Evolutionary conservation across 768 basidiomycete species (phyloP).

Genomic region (Mycena kentingensis): DNA sequence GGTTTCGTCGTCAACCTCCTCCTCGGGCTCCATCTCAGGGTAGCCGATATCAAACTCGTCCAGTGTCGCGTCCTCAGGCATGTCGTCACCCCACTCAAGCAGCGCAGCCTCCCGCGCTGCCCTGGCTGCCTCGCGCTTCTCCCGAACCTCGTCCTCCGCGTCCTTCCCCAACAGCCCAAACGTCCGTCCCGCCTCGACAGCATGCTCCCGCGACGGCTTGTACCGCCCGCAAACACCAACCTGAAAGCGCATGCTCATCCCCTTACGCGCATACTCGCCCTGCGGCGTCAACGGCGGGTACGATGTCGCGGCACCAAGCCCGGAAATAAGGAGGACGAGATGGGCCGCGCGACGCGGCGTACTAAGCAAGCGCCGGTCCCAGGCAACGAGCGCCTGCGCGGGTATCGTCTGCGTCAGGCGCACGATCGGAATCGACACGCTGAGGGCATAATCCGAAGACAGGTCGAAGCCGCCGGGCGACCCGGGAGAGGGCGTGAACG

Average conservation of each 20-base stretch:
- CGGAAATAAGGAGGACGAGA: conserved; percentile 66
- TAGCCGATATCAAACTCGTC: conserved; percentile 26
- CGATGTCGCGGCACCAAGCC: conserved; percentile 41
- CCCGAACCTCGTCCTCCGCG: conserved; percentile 41
- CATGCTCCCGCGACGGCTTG: conserved; percentile 58
- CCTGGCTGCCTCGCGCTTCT: conserved; percentile 30
- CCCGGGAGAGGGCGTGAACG: conserved; percentile 1
- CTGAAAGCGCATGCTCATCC: conserved; percentile 52
- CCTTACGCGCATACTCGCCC: conserved; percentile 40
- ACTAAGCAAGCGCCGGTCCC: conserved; percentile 65
- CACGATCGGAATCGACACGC: conserved; percentile 59
- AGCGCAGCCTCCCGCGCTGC: conserved; percentile 34
- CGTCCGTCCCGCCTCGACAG: conserved; percentile 48
- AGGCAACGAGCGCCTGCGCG: conserved; percentile 69
- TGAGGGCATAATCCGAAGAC: conserved; percentile 47
- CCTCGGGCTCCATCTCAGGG: conserved; percentile 26
- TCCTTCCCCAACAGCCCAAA: conserved; percentile 50
- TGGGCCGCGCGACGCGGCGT: conserved; percentile 47
- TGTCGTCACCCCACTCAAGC: conserved; percentile 29
- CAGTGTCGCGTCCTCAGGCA: neutral
- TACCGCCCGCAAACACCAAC: conserved; percentile 62
- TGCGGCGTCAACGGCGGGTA: conserved; percentile 55
- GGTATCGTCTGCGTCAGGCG: conserved; percentile 54
- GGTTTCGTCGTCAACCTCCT: conserved; percentile 37
- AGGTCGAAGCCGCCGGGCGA: neutral